Base-by-base conservation (phyloP, 2,329 filamentous ascomycete genomes). In the Orbilia blumenaviensis region DNA sequence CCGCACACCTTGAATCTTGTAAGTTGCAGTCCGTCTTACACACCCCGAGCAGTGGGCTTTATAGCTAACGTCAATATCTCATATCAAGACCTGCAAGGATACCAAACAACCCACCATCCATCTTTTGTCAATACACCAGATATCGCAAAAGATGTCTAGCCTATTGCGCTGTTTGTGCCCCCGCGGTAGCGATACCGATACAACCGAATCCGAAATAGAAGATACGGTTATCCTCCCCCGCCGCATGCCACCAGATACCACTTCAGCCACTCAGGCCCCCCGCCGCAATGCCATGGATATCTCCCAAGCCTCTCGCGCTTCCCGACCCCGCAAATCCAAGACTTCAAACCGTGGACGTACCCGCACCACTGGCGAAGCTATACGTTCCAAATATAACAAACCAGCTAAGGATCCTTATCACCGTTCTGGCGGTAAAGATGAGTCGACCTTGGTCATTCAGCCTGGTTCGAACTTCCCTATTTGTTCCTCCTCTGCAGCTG, bases 161-260 rank as follows among this genome's bases (percentile, higher is more conserved):
- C 9, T 56, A n/a, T 10, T 56, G 0, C 12, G 18, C 5, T 16
- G 27, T 16, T 5, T 16, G 25, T 32, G 16, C 60, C n/a, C 4
- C 14, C n/a, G 3, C 8, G 25, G 52, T 48, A 0, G 44, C 48
- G 25, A 16, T 32, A 16, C 36, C 16, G 9, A 66, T 6, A 69
- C 72, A 1, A 60, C 64, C 6, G 64, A 76, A 27, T 56, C 46
- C 1, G 29, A 60, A 10, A 18, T 69, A 23, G 44, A 75, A 7
- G 46, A 76, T 16, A 76, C 64, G 14, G 2, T 38, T 6, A 46
- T 64, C 14, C 41, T 76, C 0, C 72, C 64, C 3, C 63, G 48
- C 7, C 38, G 64, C 1, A 62, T 58, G 50, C 63, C 44, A n/a
- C n/a, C n/a, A n/a, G n/a, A n/a, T n/a, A n/a, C n/a, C n/a, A n/a